phyloP scores from a whole-genome alignment of 2,329 filamentous ascomycete species.

The Phyllosticta capitalensis region DNA sequence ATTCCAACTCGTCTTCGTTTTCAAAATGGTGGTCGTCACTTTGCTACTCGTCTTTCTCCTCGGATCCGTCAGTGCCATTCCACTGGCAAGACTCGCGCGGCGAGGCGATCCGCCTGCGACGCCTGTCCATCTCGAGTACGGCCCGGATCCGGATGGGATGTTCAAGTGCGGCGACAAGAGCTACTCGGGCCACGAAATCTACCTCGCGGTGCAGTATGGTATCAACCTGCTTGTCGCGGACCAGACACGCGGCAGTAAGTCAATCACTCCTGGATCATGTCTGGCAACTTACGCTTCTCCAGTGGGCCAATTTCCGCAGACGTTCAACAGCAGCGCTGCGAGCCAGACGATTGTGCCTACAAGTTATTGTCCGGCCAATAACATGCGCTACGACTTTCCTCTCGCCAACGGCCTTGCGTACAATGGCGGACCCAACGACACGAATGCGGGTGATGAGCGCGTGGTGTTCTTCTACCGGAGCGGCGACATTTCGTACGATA shows the following conservation, averaged over 20 bases:
- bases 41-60: neutral
- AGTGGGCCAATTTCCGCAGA: neutral
- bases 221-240: neutral
- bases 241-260: neutral
- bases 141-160: neutral
- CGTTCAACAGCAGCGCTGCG: neutral
- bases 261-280: neutral
- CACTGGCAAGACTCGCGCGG: neutral
- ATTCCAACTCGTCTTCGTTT: neutral
- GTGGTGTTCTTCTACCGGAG: neutral
- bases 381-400: neutral
- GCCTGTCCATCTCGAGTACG: neutral
- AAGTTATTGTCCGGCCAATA: neutral
- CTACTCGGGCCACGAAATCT: neutral
- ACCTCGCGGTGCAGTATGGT: neutral
- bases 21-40: neutral
- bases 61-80: neutral
- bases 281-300: neutral
- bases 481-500: neutral
- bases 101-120: neutral
- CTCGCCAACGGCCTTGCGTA: neutral
- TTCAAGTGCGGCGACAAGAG: neutral
- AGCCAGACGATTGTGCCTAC: neutral
- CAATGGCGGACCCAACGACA: neutral
- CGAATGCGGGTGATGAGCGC: neutral